phyloP scores from a whole-genome alignment of 495 filamentous ascomycete species.

The Gamarada debralockiae region DNA sequence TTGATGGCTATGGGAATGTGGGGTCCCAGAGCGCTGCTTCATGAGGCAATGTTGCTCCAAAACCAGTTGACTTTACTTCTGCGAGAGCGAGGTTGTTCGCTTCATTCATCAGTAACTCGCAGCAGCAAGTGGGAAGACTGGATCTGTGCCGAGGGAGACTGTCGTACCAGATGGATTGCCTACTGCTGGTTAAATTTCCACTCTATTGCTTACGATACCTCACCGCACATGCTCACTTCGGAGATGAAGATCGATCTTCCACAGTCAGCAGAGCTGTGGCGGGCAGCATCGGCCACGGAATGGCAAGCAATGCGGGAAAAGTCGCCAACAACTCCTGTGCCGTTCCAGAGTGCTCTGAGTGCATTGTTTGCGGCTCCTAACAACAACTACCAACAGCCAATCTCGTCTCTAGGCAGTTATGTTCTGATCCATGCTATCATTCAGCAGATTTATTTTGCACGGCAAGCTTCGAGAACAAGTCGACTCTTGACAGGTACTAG shows the following conservation, averaged over 20 bases:
- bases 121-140: conserved; percentile 66
- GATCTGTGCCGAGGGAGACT: conserved; percentile 82
- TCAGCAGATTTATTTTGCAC: conserved; percentile 64
- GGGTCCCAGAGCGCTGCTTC: conserved; percentile 77
- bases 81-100: conserved; percentile 26
- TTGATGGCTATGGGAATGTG: conserved; percentile 89
- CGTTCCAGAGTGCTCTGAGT: conserved; percentile 19
- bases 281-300: conserved; percentile 53
- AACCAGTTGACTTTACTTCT: conserved; percentile 53
- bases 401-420: conserved; percentile 62
- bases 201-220: conserved; percentile 84
- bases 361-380: background rate
- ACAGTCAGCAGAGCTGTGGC: conserved; percentile 86
- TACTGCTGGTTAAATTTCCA: conserved; percentile 85
- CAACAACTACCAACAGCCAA: conserved; percentile 41
- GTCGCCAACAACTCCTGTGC: conserved; percentile 22
- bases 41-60: conserved; percentile 83
- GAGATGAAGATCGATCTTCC: conserved; percentile 86
- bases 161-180: conserved; percentile 85
- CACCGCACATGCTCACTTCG: conserved; percentile 84
- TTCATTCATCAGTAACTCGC: conserved; percentile 33
- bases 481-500: conserved; percentile 32
- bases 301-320: conserved; percentile 35
- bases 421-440: conserved; percentile 64
- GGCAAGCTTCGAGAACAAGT: conserved; percentile 54